Evolutionary conservation across 306 rosid species (phyloP).

Genomic region (Arachis hypogaea): DNA sequence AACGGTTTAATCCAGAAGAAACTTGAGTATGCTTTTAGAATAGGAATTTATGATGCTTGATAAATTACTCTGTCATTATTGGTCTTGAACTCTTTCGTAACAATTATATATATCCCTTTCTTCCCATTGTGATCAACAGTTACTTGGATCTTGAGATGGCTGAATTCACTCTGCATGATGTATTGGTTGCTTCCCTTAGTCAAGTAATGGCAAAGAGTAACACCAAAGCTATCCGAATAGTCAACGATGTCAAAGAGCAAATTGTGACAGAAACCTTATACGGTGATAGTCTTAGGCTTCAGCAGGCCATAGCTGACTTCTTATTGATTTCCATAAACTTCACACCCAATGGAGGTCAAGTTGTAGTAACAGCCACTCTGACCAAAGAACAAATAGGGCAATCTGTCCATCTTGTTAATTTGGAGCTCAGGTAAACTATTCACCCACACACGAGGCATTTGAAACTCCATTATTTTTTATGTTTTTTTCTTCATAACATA

Average conservation of each 20-base stretch:
- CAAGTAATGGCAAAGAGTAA: conserved; percentile 74
- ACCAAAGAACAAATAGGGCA: conserved; percentile 76
- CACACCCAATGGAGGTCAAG: conserved; percentile 70
- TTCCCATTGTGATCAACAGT: conserved; percentile 48
- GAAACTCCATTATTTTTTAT: background rate
- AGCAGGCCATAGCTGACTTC: conserved; percentile 84
- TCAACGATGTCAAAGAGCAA: conserved; percentile 64
- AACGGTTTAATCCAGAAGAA: background rate
- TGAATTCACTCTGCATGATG: conserved; percentile 78
- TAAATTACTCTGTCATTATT: conserved; percentile 14
- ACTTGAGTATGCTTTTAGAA: conserved; percentile 2
- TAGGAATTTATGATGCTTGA: too few species aligned
- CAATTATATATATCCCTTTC: conserved; percentile 4
- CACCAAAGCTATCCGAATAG: conserved; percentile 57
- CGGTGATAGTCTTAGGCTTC: conserved; percentile 87
- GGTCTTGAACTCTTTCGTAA: conserved; percentile 22
- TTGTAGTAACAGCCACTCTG: conserved; percentile 61
- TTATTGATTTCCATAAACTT: conserved; percentile 61
- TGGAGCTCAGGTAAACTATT: conserved; percentile 74
- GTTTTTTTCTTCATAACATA: too few species aligned
- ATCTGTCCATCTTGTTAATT: conserved; percentile 79
- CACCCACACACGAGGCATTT: background rate
- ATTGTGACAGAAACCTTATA: conserved; percentile 61
- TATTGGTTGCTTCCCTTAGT: conserved; percentile 70
- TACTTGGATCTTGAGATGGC: conserved; percentile 89